These are phyloP conservation scores for Astragalus glycyphyllos DNA, from an alignment of 306 rosid genomes.

Conservation along the genomic window DNA sequence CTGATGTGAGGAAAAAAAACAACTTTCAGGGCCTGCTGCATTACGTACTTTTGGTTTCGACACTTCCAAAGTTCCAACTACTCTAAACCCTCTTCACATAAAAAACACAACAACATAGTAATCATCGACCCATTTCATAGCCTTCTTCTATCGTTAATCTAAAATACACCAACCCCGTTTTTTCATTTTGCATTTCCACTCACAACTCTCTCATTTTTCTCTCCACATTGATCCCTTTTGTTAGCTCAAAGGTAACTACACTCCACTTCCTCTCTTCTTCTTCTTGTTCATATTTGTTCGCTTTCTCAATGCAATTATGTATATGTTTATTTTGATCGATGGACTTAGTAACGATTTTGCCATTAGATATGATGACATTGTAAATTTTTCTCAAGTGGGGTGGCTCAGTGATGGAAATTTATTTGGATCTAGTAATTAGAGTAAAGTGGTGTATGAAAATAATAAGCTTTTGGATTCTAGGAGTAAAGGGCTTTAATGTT, in stretches of 20 bases:
- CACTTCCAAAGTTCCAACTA: conserved; percentile 42
- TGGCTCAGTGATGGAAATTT: conserved; percentile 15
- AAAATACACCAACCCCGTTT: conserved; percentile 1
- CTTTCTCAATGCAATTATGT: background rate
- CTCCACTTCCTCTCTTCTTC: background rate
- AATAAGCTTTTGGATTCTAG: background rate
- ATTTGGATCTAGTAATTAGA: conserved; percentile 26
- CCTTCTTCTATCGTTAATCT: conserved; percentile 28
- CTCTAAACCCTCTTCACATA: conserved; percentile 37
- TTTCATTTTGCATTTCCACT: no score
- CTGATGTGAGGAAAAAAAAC: background rate
- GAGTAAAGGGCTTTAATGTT: background rate
- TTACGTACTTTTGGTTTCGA: conserved; percentile 39
- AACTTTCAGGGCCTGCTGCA: background rate
- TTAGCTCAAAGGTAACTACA: conserved; percentile 48
- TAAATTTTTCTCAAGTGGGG: background rate
- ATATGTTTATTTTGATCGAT: conserved; percentile 32
- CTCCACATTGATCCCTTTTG: conserved; percentile 49
- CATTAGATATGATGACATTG: background rate
- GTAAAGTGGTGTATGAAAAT: background rate
- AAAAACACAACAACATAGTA: conserved; percentile 49
- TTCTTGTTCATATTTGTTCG: conserved; percentile 3
- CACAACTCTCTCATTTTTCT: conserved; percentile 12
- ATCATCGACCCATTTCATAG: conserved; percentile 46
- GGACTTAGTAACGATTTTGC: conserved; percentile 7